phyloP scores from a whole-genome alignment of 2,329 filamentous ascomycete genomes.

The Lomentospora prolificans region DNA sequence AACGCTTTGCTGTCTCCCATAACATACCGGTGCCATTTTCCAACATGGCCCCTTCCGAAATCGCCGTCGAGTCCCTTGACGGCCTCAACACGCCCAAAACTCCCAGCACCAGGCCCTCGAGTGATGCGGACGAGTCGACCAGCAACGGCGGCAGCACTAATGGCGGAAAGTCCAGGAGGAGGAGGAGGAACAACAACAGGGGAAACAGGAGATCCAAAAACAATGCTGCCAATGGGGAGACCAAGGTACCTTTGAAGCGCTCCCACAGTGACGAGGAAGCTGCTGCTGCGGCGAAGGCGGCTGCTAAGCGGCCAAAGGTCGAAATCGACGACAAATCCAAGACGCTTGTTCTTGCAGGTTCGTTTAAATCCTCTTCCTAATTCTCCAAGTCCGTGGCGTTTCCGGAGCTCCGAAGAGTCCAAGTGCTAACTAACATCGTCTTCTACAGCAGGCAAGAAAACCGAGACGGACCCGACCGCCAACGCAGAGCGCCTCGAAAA shows the following conservation, averaged over 20 bases:
- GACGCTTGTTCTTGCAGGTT: slow-evolving; percentile 1
- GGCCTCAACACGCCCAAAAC: slow-evolving; percentile 7
- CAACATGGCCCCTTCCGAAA: slow-evolving; percentile 9
- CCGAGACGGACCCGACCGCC: slow-evolving; percentile 25
- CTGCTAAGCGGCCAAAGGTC: slow-evolving; percentile 5
- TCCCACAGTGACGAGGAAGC: slow-evolving; percentile 7
- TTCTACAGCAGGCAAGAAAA: neutral
- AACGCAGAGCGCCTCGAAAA: slow-evolving; percentile 42
- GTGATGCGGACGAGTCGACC: slow-evolving; percentile 10
- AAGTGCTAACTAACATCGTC: neutral
- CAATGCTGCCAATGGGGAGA: neutral
- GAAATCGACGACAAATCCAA: slow-evolving; percentile 3
- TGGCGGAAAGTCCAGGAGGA: slow-evolving; percentile 10
- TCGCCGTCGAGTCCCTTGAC: slow-evolving; percentile 1
- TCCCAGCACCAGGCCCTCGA: slow-evolving; percentile 9
- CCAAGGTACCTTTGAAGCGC: too few relatives aligned
- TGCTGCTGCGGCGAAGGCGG: neutral
- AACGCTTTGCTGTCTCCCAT: neutral
- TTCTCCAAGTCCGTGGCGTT: neutral
- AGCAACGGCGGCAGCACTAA: slow-evolving; percentile 7
- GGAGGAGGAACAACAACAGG: slow-evolving; percentile 7
- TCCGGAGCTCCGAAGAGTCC: neutral
- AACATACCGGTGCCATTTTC: neutral
- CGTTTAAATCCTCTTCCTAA: neutral
- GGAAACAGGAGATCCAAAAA: neutral